Base-by-base conservation (phyloP, 441 rosid genomes). In the Gossypium davidsonii region DNA sequence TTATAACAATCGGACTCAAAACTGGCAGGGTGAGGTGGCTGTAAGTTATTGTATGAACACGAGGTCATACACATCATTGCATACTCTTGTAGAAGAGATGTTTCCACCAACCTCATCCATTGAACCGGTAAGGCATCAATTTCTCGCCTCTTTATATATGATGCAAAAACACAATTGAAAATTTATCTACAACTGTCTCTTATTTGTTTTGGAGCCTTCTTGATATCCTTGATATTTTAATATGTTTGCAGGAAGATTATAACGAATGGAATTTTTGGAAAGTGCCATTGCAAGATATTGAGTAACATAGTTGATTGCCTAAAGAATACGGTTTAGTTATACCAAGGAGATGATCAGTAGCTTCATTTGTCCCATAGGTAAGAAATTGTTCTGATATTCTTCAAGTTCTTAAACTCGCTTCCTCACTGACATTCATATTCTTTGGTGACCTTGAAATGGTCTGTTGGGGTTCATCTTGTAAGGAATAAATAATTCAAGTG, bases 181-280 rank as follows among this genome's bases (percentile, higher is more conserved):
- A 10, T 6, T 23, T 67, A 14, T 51, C 8, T 62, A 14, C 44
- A 71, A 61, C 42, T 56, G 17, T 48, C 46, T 14, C 28, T 14
- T 17, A 57, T 42, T 61, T 44, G 25, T 25, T 49, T 44, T 65
- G 64, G 70, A 81, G 39, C 67, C 51, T 44, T 49, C 28, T 10
- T 69, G 34, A 57, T 56, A 55, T 18, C 11, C 18, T 62, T 51
- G 57, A 56, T 52, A 12, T 42, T 60, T n/a, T 10, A 23, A 55
- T 18, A 20, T 34, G 23, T 39, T 42, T 67, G 79, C 91, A 93
- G 97, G 97, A 91, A 85, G 98, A 91, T 75, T 93, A 73, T 49
- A 91, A 93, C 76, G 79, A 88, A 0, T 91, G 97, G 97, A 91
- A 93, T 69, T 93, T 80, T 78, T 93, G 98, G 98, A 89, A 79